Conservation (phyloP, 2,329 filamentous ascomycete species). For the Hymenoscyphus infarciens region DNA sequence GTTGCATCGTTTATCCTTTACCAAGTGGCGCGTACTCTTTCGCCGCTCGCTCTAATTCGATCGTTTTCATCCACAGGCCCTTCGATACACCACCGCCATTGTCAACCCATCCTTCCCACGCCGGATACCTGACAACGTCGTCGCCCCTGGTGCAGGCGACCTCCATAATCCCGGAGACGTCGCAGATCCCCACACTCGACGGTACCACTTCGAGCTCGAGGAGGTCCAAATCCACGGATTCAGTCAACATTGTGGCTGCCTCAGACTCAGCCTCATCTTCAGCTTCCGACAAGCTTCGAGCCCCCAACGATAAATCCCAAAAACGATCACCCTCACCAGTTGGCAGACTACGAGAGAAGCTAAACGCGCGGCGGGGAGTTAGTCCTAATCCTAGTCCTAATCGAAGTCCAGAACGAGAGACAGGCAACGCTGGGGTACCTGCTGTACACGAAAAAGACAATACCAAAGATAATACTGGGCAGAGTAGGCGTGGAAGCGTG, state of each 20-base stretch:
- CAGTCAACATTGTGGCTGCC: constrained; percentile 28
- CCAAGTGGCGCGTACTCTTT: constrained; percentile 7
- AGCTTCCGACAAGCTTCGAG: constrained; percentile 40
- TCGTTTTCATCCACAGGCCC: constrained; percentile 19
- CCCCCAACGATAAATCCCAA: constrained; percentile 42
- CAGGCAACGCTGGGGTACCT: constrained; percentile 20
- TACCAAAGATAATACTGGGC: constrained; percentile 16
- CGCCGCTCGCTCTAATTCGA: constrained; percentile 19
- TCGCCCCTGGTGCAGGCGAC: constrained; percentile 64
- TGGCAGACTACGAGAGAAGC: constrained; percentile 68
- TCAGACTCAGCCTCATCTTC: constrained; percentile 33
- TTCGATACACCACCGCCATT: constrained; percentile 45
- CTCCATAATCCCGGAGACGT: constrained; percentile 44
- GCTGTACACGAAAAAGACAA: constrained; percentile 19
- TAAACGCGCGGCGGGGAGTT: constrained; percentile 45
- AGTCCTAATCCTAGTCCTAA: constrained; percentile 42
- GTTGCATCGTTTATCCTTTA: constrained; percentile 19
- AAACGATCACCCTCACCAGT: constrained; percentile 66
- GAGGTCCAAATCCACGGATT: constrained; percentile 39
- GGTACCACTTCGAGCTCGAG: constrained; percentile 37
- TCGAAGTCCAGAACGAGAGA: constrained; percentile 38
- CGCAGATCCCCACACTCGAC: constrained; percentile 32
- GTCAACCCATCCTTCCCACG: constrained; percentile 60
- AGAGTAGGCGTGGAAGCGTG: constrained; percentile 30
- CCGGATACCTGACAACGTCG: constrained; percentile 65